Evolutionary conservation across 352 stramenopile species (phyloP).

Genomic region (Globisporangium orthogonon): DNA sequence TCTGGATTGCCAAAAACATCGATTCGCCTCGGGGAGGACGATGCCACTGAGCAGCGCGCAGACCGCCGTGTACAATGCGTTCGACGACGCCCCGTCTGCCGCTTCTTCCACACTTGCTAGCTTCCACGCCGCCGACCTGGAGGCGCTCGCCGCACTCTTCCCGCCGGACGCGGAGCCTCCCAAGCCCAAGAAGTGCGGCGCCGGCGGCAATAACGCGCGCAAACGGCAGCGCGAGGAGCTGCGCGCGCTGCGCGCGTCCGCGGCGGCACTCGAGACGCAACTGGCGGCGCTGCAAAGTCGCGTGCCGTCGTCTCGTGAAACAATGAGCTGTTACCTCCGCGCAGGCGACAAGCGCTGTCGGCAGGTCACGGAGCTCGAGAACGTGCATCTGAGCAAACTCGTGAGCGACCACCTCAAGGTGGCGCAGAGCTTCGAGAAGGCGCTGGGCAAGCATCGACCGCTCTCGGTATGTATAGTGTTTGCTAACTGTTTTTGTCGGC

Average conservation of each 20-base stretch:
- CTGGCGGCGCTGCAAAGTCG: neutral
- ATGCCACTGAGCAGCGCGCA: neutral
- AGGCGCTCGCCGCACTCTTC: constrained; percentile 3
- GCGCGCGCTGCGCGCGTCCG: neutral
- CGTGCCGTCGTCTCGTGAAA: neutral
- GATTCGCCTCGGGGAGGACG: too few relatives aligned
- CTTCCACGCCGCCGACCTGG: constrained; percentile 6
- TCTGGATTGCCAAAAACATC: too few relatives aligned
- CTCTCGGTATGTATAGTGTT: constrained; percentile 16
- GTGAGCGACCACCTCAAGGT: constrained; percentile 22
- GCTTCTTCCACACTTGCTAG: neutral
- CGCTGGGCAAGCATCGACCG: constrained; percentile 14
- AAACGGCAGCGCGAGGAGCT: constrained; percentile 11
- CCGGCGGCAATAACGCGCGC: constrained; percentile 7
- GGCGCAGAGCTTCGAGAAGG: constrained; percentile 16
- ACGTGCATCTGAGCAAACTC: constrained; percentile 20
- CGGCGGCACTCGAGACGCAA: neutral
- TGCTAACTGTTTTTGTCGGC: too few relatives aligned
- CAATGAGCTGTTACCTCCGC: too few relatives aligned
- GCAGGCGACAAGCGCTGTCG: neutral
- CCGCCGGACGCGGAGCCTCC: neutral
- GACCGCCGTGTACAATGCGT: constrained; percentile 1
- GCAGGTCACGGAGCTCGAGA: constrained; percentile 8
- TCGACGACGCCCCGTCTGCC: neutral
- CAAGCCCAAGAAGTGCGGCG: constrained; percentile 3